These are phyloP conservation scores for Naganishia onofrii DNA, from an alignment of 768 basidiomycete genomes.

Conservation along the genomic window DNA sequence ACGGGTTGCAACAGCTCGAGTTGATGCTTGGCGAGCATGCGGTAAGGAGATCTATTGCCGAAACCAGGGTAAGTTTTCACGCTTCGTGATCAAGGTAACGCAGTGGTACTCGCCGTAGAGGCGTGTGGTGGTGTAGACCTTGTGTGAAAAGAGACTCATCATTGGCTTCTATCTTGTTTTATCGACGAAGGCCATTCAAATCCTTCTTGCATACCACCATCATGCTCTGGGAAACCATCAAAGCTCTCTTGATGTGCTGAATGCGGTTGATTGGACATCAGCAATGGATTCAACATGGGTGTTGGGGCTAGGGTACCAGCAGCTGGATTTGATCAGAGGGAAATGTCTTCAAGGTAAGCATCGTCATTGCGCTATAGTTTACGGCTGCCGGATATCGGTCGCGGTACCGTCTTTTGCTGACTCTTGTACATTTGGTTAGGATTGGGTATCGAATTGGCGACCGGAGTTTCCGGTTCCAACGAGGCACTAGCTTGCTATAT, in stretches of 20 bases:
- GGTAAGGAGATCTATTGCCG: constrained; percentile 35
- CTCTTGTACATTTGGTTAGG: constrained; percentile 56
- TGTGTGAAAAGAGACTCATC: no score
- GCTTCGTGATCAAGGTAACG: background rate
- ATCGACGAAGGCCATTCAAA: constrained; percentile 61
- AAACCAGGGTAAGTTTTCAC: constrained; percentile 11
- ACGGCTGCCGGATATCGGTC: background rate
- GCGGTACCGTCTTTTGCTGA: constrained; percentile 20
- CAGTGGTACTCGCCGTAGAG: no score
- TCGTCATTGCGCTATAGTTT: background rate
- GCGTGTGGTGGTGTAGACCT: no score
- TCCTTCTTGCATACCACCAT: constrained; percentile 73
- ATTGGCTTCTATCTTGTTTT: constrained; percentile 8
- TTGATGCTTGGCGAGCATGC: constrained; percentile 16
- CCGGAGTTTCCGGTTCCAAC: constrained; percentile 8
- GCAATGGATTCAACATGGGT: constrained; percentile 25
- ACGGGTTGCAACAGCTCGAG: constrained; percentile 17
- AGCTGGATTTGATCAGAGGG: constrained; percentile 54
- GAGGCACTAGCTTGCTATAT: constrained; percentile 44
- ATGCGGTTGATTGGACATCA: constrained; percentile 63
- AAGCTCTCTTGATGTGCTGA: constrained; percentile 59
- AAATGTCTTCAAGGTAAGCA: constrained; percentile 59
- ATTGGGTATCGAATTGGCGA: constrained; percentile 64
- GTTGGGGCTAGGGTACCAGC: constrained; percentile 19
- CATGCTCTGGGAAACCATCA: constrained; percentile 69